Base-by-base conservation (phyloP, 2,329 filamentous ascomycete species). In the Phaeophleospora eucalypticola region DNA sequence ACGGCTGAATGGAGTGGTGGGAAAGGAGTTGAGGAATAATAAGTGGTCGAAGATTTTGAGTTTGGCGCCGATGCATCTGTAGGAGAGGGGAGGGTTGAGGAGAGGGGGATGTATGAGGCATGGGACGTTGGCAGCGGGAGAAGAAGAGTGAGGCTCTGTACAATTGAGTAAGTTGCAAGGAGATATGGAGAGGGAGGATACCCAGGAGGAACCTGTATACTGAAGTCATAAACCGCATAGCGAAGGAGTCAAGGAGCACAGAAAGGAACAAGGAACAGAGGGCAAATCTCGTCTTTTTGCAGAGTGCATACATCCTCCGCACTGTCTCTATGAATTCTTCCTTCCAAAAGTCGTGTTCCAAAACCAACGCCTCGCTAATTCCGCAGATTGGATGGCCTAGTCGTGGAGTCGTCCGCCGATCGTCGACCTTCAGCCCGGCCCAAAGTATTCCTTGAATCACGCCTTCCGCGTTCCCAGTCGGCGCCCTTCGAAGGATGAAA, bases 11-110 rank as follows among this genome's bases (percentile, higher is more conserved):
- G 89, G 82, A 78, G 53, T 97, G 36, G 93, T 98, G 36, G 93
- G 89, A 49, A 79, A 83, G 21, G 93, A 98, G 75, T 71, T 98
- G 68, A 83, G 87, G 67, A 82, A 87, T 66, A 93, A 87, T 78
- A 86, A 95, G 73, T 98, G 93, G 93, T 95, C 89, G 62, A 98
- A 97, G 81, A 97, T 98, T 62, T 71, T 98, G 66, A 95, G 88
- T 59, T 81, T 98, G 78, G 93, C 93, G 45, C 91, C 93, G 38
- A 83, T 86, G 80, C 82, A 87, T 70, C 71, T 87, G 67, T 87
- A 79, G 69, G 40, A 38, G n/a, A 20, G 7, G 14, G 20, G 45
- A n/a, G 27, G 36, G 29, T 20, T 21, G n/a, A 46, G 14, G 42
- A 33, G 19, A 32, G 36, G 16, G 20, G 39, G 17, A 37, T 16